Percentiles rank a stretch among this genome's conserved stretches.
Conservation (phyloP, 805 yeast species). For the Metschnikowia cubensis region DNA sequence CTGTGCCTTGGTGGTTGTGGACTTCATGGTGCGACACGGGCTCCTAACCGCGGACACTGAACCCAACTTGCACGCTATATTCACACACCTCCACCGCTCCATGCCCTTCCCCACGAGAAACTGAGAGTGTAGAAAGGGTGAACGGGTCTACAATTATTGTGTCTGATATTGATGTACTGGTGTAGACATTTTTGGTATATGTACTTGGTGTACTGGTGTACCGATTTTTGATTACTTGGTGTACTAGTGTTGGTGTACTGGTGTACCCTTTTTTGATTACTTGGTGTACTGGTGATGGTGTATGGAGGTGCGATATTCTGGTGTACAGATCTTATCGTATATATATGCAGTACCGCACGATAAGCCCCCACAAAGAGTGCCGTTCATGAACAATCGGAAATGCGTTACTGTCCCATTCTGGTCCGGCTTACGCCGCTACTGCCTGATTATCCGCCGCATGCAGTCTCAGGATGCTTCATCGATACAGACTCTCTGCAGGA, state of each 20-base stretch:
- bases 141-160: background rate
- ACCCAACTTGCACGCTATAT: slow-evolving; percentile 58
- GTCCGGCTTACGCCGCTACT: slow-evolving; percentile 7
- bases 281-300: no score
- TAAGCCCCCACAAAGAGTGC: no score
- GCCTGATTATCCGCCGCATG: background rate
- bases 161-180: background rate
- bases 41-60: slow-evolving; percentile 61
- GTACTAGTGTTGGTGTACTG: no score
- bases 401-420: slow-evolving; percentile 10
- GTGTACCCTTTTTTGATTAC: no score
- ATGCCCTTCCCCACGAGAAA: slow-evolving; percentile 47
- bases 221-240: no score
- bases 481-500: background rate
- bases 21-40: slow-evolving; percentile 87
- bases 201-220: no score
- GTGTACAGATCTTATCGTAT: no score
- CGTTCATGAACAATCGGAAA: background rate
- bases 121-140: background rate
- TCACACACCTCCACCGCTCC: slow-evolving; percentile 57
- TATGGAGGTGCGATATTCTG: no score
- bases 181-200: background rate
- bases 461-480: slow-evolving; percentile 8
- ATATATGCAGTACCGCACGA: no score
- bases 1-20: slow-evolving; percentile 74